Conservation (phyloP, 345 rosid species). For the Aquilaria malaccensis region DNA sequence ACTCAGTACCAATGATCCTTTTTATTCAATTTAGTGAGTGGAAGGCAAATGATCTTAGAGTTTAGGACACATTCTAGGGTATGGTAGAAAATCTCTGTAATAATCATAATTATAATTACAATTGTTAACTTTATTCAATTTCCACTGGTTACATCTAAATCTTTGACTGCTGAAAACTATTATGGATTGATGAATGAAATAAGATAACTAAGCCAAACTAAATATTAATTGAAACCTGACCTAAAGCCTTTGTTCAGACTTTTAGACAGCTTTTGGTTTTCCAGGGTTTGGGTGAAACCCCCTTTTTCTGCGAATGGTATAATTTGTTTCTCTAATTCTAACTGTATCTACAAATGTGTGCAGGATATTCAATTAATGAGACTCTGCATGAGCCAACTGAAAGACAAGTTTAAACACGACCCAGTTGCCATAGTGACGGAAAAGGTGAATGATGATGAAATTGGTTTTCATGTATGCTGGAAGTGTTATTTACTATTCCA, state of each 20-base stretch:
- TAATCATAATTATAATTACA: too few species aligned
- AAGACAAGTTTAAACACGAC: constrained; percentile 30
- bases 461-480: constrained; percentile 1
- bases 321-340: too few species aligned
- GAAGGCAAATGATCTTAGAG: too few species aligned
- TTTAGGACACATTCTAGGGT: too few species aligned
- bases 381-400: constrained; percentile 39
- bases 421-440: constrained; percentile 66
- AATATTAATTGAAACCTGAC: background rate
- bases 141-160: background rate
- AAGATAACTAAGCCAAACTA: background rate
- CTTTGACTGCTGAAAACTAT: background rate
- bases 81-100: too few species aligned
- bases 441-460: constrained; percentile 38
- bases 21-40: too few species aligned
- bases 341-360: constrained; percentile 3
- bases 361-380: constrained; percentile 56
- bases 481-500: background rate
- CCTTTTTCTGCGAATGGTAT: too few species aligned
- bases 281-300: too few species aligned
- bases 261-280: too few species aligned
- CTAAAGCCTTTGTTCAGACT: too few species aligned
- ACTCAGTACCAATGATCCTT: too few species aligned
- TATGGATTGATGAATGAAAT: too few species aligned
- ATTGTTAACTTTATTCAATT: background rate